A percentile compares a stretch with the other conserved stretches of the same genome.
Evolutionary conservation across 306 rosid genomes (phyloP).

Genomic region (Begonia peltatifolia): DNA sequence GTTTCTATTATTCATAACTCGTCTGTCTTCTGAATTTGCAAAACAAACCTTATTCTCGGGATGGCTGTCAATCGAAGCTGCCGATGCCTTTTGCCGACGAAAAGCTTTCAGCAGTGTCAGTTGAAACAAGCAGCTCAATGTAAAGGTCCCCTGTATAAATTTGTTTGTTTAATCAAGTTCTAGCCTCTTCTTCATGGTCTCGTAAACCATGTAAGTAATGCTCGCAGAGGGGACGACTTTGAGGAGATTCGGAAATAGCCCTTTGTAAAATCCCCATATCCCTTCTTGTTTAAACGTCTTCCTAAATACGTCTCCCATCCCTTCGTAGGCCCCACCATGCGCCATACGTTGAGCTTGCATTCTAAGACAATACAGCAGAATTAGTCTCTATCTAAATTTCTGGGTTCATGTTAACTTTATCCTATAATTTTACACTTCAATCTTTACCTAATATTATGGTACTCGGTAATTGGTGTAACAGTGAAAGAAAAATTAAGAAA

Average conservation of each 20-base stretch:
- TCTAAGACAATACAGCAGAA: slow-evolving; percentile 22
- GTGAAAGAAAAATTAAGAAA: no score
- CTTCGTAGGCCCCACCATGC: slow-evolving; percentile 24
- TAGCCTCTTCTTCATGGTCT: slow-evolving; percentile 65
- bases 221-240: slow-evolving; percentile 96
- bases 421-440: not conserved
- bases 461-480: no score
- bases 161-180: slow-evolving; percentile 46
- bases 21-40: no score
- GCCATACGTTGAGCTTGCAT: slow-evolving; percentile 69
- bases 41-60: slow-evolving; percentile 29
- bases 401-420: no score
- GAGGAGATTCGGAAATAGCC: slow-evolving; percentile 79
- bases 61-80: slow-evolving; percentile 8
- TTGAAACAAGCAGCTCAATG: slow-evolving; percentile 9
- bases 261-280: slow-evolving; percentile 78
- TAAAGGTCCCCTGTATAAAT: not conserved
- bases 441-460: no score
- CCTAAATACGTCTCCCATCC: slow-evolving; percentile 82
- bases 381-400: no score
- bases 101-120: slow-evolving; percentile 30
- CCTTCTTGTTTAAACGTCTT: slow-evolving; percentile 71
- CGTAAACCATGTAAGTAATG: slow-evolving; percentile 86
- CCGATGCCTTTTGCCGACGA: slow-evolving; percentile 16
- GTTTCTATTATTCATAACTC: no score